Evolutionary conservation across 306 rosid species (phyloP), one percentile per base, ranked within the genome.

Genomic region (Prinsepia uniflora): DNA sequence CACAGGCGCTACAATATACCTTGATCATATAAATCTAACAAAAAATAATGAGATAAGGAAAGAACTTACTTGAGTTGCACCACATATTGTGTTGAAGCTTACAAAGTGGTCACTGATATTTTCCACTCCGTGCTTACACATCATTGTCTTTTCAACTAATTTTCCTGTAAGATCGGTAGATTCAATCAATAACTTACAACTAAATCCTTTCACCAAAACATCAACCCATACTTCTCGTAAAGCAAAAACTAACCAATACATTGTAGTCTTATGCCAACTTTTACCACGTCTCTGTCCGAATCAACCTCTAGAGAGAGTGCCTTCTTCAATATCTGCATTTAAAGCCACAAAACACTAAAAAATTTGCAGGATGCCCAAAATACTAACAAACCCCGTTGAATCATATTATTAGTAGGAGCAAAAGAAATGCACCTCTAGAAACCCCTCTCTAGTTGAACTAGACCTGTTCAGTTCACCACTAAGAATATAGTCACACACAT

Each of bases 81-180:
- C 99, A 71, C 99, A 95, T 71, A 91, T 95, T 77, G 99, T 95
- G 81, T 94, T 95, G 90, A 95, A 95, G 87, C 96, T 95, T 40
- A 87, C 49, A 67, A 95, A 91, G 76, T 95, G 92, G 36, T 91
- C 96, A 64, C 77, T 95, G 80, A 87, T 20, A 45, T 87, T 95
- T 69, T 84, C 90, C 42, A 91, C 97, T 17, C 99, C 99, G 42
- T 79, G 81, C 86, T 82, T 89, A 63, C 82, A 87, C 99, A 95
- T 91, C 87, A 95, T 82, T 10, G 92, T 87, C 81, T 84, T 89
- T 85, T 95, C 97, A 10, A 78, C 72, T 63, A 95, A 82, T 85
- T 87, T 95, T 60, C 99, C 99, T 95, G 87, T 54, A 40, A 77
- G 72, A 63, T 65, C 52, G 66, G 46, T 47, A n/a, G n/a, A 45